These are phyloP conservation scores for Aspergillus fumigatiaffinis DNA, from an alignment of 2,329 filamentous ascomycete genomes.

Conservation along the genomic window DNA sequence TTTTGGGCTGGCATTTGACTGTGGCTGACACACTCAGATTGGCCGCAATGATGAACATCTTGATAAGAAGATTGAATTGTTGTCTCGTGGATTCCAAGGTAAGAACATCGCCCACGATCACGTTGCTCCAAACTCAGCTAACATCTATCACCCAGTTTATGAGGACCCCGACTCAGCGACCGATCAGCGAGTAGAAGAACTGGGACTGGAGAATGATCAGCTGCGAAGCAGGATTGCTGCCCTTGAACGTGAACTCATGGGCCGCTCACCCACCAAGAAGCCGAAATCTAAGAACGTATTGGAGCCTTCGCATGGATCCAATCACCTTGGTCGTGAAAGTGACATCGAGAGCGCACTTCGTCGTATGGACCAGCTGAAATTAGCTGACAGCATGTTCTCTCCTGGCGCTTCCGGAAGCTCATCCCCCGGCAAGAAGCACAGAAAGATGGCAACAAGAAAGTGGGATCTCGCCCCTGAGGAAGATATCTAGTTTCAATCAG, in stretches of 20 bases:
- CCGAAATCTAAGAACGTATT: slow-evolving; percentile 31
- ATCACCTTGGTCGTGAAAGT: slow-evolving; percentile 33
- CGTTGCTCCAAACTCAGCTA: not conserved
- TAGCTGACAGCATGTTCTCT: slow-evolving; percentile 33
- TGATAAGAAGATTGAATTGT: slow-evolving; percentile 79
- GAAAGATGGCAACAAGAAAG: slow-evolving; percentile 45
- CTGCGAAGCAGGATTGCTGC: slow-evolving; percentile 62
- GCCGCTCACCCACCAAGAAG: slow-evolving; percentile 60
- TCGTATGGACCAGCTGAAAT: slow-evolving; percentile 37
- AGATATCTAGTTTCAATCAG: slow-evolving; percentile 21
- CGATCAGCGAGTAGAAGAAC: slow-evolving; percentile 59
- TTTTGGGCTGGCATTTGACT: not conserved
- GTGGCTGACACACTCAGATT: slow-evolving; percentile 27
- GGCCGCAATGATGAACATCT: slow-evolving; percentile 80
- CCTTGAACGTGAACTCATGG: slow-evolving; percentile 62
- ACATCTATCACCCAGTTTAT: slow-evolving; percentile 35
- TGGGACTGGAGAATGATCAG: slow-evolving; percentile 68
- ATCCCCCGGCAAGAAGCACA: slow-evolving; percentile 37
- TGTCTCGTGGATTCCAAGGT: slow-evolving; percentile 54
- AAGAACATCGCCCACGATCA: slow-evolving; percentile 16
- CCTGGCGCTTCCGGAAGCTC: slow-evolving; percentile 19
- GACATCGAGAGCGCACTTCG: slow-evolving; percentile 38
- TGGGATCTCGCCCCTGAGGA: slow-evolving; percentile 45
- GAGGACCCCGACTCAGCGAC: slow-evolving; percentile 47
- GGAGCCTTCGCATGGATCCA: slow-evolving; percentile 24